These are phyloP conservation scores for Hanseniaspora guilliermondii DNA, from an alignment of 805 yeast genomes.

Conservation along the genomic window DNA sequence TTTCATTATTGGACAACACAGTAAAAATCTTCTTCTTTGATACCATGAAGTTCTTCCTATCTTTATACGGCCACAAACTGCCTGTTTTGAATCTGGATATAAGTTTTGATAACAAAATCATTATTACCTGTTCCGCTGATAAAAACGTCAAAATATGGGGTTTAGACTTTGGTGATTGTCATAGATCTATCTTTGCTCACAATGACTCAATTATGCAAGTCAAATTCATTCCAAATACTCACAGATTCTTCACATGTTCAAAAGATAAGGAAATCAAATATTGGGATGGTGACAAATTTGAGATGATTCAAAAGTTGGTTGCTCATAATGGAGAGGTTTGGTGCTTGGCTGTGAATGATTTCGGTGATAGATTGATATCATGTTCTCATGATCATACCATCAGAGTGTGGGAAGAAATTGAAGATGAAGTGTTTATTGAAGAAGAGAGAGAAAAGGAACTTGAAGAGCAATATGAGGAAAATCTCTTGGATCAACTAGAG, in stretches of 20 bases:
- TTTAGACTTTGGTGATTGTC: conserved; percentile 96
- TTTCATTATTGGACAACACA: conserved; percentile 82
- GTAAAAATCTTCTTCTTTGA: conserved; percentile 87
- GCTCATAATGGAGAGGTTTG: conserved; percentile 92
- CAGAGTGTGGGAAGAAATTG: conserved; percentile 86
- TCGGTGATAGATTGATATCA: conserved; percentile 61
- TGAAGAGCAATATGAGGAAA: conserved; percentile 83
- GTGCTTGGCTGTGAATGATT: conserved; percentile 67
- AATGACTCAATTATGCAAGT: conserved; percentile 91
- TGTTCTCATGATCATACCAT: conserved; percentile 90
- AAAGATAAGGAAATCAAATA: conserved; percentile 84
- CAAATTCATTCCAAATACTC: conserved; percentile 68
- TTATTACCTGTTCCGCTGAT: conserved; percentile 91
- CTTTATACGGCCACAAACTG: conserved; percentile 88
- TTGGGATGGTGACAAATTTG: conserved; percentile 98
- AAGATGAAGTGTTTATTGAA: conserved; percentile 89
- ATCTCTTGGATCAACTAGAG: conserved; percentile 60
- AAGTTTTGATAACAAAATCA: conserved; percentile 72
- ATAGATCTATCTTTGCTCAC: conserved; percentile 89
- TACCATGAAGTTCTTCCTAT: conserved; percentile 72
- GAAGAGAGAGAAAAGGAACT: conserved; percentile 93
- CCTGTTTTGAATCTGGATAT: conserved; percentile 91
- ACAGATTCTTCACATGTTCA: conserved; percentile 77
- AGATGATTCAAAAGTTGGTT: conserved; percentile 72
- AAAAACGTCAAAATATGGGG: conserved; percentile 98